A percentile compares a stretch with the other conserved stretches of the same genome.
Conservation (phyloP, 2,329 filamentous ascomycete genomes). For the Verticillium albo-atrum region DNA sequence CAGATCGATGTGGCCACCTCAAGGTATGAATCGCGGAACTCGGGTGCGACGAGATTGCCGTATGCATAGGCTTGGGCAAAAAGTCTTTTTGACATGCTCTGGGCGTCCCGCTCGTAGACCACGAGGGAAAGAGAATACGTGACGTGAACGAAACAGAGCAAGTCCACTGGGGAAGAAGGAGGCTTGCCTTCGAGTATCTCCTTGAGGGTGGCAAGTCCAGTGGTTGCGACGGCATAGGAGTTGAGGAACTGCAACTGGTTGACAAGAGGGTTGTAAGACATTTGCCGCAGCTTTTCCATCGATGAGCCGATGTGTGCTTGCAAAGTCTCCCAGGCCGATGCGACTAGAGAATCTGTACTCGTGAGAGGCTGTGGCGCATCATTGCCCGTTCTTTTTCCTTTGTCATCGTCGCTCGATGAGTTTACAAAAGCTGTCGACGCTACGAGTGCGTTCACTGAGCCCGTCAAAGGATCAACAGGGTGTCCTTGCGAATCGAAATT, state of each 20-base stretch:
- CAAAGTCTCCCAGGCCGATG: conserved; percentile 39
- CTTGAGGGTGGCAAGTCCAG: conserved; percentile 36
- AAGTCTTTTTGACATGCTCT: conserved; percentile 29
- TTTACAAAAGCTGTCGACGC: not conserved
- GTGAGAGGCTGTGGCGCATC: not conserved
- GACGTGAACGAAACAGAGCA: conserved; percentile 48
- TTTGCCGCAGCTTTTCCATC: conserved; percentile 32
- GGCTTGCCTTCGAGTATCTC: conserved; percentile 32
- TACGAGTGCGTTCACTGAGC: not conserved
- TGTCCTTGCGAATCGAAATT: not conserved
- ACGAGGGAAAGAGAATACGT: conserved; percentile 46
- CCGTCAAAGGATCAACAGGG: conserved; percentile 4
- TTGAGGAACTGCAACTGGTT: conserved; percentile 34
- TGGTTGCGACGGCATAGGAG: conserved; percentile 30
- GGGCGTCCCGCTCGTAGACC: conserved; percentile 35
- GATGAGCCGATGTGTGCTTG: conserved; percentile 41
- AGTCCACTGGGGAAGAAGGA: conserved; percentile 33
- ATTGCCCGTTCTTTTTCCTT: not conserved
- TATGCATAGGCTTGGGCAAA: conserved; percentile 45
- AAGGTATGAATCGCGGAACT: conserved; percentile 33
- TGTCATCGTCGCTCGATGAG: not conserved
- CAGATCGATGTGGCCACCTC: conserved; percentile 42
- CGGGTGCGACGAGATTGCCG: conserved; percentile 28
- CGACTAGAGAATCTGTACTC: conserved; percentile 34
- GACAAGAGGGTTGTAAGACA: conserved; percentile 37